Percentiles rank a stretch among this genome's conserved stretches.
phyloP scores from a whole-genome alignment of 2,329 filamentous ascomycete genomes.

The Niveomyces coronatus region DNA sequence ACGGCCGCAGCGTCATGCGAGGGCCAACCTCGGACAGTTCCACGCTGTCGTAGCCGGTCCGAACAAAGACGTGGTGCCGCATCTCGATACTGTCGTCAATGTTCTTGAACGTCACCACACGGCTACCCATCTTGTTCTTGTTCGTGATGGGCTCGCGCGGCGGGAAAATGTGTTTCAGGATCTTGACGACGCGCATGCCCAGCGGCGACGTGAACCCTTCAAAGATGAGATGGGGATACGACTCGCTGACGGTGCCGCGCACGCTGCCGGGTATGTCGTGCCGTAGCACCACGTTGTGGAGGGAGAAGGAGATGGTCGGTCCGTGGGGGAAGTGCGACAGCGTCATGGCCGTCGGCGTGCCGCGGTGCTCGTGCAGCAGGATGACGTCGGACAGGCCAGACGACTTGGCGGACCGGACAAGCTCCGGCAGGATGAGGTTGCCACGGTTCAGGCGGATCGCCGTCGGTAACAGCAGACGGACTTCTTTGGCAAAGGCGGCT shows the following conservation, averaged over 20 bases:
- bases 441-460: slow-evolving; percentile 84
- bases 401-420: slow-evolving; percentile 71
- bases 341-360: slow-evolving; percentile 82
- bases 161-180: slow-evolving; percentile 89
- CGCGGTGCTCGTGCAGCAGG: slow-evolving; percentile 83
- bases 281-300: slow-evolving; percentile 87
- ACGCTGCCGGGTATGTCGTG: slow-evolving; percentile 86
- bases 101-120: slow-evolving; percentile 90
- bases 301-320: slow-evolving; percentile 66
- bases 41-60: slow-evolving; percentile 81
- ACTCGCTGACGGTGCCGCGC: slow-evolving; percentile 80
- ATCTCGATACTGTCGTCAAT: slow-evolving; percentile 92
- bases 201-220: slow-evolving; percentile 80
- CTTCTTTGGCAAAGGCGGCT: slow-evolving; percentile 86
- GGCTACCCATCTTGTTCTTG: slow-evolving; percentile 68
- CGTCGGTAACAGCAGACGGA: slow-evolving; percentile 73
- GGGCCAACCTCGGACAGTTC: slow-evolving; percentile 86
- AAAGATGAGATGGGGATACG: slow-evolving; percentile 90
- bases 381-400: slow-evolving; percentile 77
- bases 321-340: slow-evolving; percentile 82
- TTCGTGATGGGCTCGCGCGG: slow-evolving; percentile 66
- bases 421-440: slow-evolving; percentile 75
- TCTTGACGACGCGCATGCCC: slow-evolving; percentile 74
- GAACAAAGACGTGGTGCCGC: slow-evolving; percentile 73
- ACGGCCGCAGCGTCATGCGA: slow-evolving; percentile 92